These are phyloP conservation scores for Rhypophila decipiens DNA, from an alignment of 495 filamentous ascomycete species.

Conservation along the genomic window DNA sequence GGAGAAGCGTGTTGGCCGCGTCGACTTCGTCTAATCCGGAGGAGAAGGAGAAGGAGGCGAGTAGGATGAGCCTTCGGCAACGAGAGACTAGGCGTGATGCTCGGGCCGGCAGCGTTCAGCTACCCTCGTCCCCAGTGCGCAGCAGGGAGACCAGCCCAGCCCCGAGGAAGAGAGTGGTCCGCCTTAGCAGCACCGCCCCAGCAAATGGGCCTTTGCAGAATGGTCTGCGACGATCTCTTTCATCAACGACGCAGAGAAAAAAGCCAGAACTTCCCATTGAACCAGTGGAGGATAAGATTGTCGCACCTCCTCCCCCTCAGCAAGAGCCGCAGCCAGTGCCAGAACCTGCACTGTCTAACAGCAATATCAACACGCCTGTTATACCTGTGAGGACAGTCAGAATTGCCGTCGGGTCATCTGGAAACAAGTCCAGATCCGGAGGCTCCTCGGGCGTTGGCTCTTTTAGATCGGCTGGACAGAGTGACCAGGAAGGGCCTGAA, in stretches of 20 bases:
- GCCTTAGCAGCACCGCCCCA: slow-evolving; percentile 43
- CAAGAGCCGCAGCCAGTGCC: slow-evolving; percentile 17
- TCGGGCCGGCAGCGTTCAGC: slow-evolving; percentile 33
- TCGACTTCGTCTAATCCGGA: slow-evolving; percentile 25
- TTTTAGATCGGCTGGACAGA: slow-evolving; percentile 21
- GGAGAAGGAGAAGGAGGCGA: slow-evolving; percentile 7
- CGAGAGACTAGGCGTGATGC: slow-evolving; percentile 30
- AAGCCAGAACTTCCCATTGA: slow-evolving; percentile 33
- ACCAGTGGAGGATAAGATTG: slow-evolving; percentile 23
- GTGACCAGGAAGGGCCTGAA: slow-evolving; percentile 33
- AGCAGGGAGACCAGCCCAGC: slow-evolving; percentile 35
- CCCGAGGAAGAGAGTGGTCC: slow-evolving; percentile 48
- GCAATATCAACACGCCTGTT: slow-evolving; percentile 62
- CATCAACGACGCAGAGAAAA: slow-evolving; percentile 30
- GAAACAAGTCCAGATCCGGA: slow-evolving; percentile 27
- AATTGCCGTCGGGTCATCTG: slow-evolving; percentile 44
- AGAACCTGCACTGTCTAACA: not conserved
- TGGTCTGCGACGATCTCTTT: slow-evolving; percentile 28
- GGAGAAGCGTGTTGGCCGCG: slow-evolving; percentile 26
- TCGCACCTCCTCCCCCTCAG: slow-evolving; percentile 7
- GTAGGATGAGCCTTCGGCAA: slow-evolving; percentile 7
- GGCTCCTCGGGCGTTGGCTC: slow-evolving; percentile 37
- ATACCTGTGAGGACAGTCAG: slow-evolving; percentile 58
- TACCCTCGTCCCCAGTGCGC: slow-evolving; percentile 26
- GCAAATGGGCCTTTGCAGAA: slow-evolving; percentile 14